These are phyloP conservation scores for Sugiyamaella castrensis DNA, from an alignment of 1,139 yeast genomes.

Conservation along the genomic window DNA sequence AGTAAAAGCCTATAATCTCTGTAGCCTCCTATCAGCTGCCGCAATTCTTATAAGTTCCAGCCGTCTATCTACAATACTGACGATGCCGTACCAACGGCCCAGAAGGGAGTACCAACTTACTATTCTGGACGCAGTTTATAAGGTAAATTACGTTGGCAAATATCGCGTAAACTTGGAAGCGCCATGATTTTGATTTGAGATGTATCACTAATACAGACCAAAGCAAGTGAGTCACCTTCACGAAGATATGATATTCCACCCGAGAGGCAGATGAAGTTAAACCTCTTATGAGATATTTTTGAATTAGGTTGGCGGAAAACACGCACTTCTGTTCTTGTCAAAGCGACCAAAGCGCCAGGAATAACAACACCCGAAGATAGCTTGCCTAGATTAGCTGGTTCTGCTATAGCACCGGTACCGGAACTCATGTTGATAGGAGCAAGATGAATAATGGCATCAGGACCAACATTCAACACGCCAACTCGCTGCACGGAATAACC, in stretches of 20 bases:
- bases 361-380: constrained; percentile 61
- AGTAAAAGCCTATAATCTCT: constrained; percentile 1
- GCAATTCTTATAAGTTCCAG: not conserved
- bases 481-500: constrained; percentile 65
- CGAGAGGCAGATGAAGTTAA: constrained; percentile 44
- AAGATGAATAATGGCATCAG: constrained; percentile 52
- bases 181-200: constrained; percentile 47
- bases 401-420: constrained; percentile 67
- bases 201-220: constrained; percentile 40
- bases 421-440: constrained; percentile 54
- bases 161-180: constrained; percentile 54
- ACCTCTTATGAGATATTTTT: constrained; percentile 51
- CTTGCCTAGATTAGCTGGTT: constrained; percentile 54
- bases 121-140: constrained; percentile 42
- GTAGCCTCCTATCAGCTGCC: not conserved
- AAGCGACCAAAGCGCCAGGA: constrained; percentile 59
- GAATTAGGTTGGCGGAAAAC: constrained; percentile 57
- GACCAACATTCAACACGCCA: constrained; percentile 48
- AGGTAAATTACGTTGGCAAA: constrained; percentile 44
- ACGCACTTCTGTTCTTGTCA: constrained; percentile 62
- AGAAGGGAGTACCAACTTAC: constrained; percentile 9
- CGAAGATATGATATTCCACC: constrained; percentile 54
- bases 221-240: constrained; percentile 43
- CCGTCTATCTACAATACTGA: no score
- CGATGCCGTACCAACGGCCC: not conserved